Base-by-base conservation (phyloP, 192 early-diverging fungal genomes). In the Pilobolus umbonatus region DNA sequence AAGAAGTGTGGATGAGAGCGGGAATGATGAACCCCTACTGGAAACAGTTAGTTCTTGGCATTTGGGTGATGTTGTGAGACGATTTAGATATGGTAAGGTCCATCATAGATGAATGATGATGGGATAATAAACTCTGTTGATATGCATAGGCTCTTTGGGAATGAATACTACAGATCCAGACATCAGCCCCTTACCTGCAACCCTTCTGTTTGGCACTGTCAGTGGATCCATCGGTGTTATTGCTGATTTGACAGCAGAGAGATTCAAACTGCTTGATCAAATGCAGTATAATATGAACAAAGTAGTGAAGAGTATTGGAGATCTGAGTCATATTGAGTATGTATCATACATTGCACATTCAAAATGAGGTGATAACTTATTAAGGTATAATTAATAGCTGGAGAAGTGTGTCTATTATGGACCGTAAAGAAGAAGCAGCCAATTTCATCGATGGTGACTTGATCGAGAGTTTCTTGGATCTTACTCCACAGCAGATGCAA, bases 391-490 rank as follows among this genome's bases (percentile, higher is more conserved):
- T 25, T 47, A 38, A 24, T 34, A 51, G 57, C 32, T 95, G 88
- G 88, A 80, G 92, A 28, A 64, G 67, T 5, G 87, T 82, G 55
- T 47, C 52, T 24, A 86, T 75, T 25, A 83, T 86, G 35, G 73
- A 78, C 51, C 65, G 81, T 17, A 67, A 55, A 2, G 57, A 70
- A 12, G 64, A 74, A 17, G 61, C 75, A 7, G 75, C 76, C 43
- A 83, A 85, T 1, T 87, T 94, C 51, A 72, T 98, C 46, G 95
- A 98, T 68, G 96, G 96, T 12, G 96, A 98, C 68, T 64, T 98
- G 56, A 81, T 98, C n/a, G 93, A 96, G 69, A 68, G 72, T 39
- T 97, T 92, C 48, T 54, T 95, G 51, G 88, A 92, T 54, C 64
- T 94, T 57, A 56, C 74, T 0, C 65, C 57, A 60, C 72, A 55